Base-by-base conservation (phyloP, 441 rosid genomes). In the Isatis lusitanica region DNA sequence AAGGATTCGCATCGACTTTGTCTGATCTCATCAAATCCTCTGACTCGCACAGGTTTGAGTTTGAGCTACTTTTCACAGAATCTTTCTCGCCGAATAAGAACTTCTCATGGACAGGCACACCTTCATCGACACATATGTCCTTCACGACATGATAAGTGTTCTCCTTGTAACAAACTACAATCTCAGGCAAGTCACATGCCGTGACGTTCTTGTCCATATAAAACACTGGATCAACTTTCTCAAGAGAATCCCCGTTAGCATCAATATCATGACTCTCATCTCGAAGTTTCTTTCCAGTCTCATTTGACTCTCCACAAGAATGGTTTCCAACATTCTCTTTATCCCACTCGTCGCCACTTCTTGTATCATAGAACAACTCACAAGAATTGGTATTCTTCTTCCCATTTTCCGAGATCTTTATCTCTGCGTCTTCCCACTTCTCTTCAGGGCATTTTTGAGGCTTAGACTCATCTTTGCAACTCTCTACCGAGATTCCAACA, bases 111-210 rank as follows among this genome's bases (percentile, higher is more conserved):
- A 80, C 77, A 24, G 88, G 92, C 21, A 91, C 77, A 26, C 87
- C 94, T 70, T 91, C 88, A 38, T 93, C 96, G 2, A 91, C 46
- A 8, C 96, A 91, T 26, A 91, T 91, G 60, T 93, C 98, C 80
- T 88, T 93, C 11, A 89, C 84, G 2, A 83, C 84, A 78, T 84
- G 85, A 66, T 73, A 82, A 39, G 84, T 59, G 30, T 71, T 81
- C 78, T 84, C 96, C 68, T 86, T 84, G 80, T 81, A 87, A 66
- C 96, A 88, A 72, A 89, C 86, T 24, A 83, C 76, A 51, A 86
- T 69, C 79, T 91, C 92, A 10, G 91, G 91, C 46, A 85, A 39
- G 40, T 87, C 87, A 40, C 82, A 83, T 50, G 83, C 92, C 39
- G 74, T 83, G 10, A 85, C 84, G 74, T 67, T 85, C 82, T 88